Base-by-base conservation (phyloP, 805 yeast species). In the Metahyphopichia silvanorum region DNA sequence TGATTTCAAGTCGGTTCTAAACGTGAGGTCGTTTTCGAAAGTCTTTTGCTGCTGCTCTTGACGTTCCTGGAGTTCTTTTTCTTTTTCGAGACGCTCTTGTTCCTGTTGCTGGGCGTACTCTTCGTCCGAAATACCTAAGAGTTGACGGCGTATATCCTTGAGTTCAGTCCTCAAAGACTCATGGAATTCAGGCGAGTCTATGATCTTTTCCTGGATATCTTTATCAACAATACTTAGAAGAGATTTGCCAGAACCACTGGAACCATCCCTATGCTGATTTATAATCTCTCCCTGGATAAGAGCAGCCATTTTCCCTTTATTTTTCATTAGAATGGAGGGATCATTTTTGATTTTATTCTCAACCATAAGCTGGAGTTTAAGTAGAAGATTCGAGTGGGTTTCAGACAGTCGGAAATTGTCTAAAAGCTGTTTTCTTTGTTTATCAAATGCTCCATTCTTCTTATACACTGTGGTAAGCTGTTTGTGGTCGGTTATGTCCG, bases 211-310 rank as follows among this genome's bases (percentile, higher is more conserved):
- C 32, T 62, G 70, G 31, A 66, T 65, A 38, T 63, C 72, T 36
- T 59, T 62, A 33, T 67, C 72, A 11, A 66, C 71, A 16, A 66
- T 63, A 30, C 60, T 56, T 17, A 67, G 43, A 13, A 67, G 42
- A n/a, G 57, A 37, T 19, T 42, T 38, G 4, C 32, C 32, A 15
- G n/a, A 13, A 16, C 24, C 25, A 23, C n/a, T 33, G 32, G 13
- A 25, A 6, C 11, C 25, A 18, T 21, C 37, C 15, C 27, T 35
- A 30, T 51, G 55, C 30, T 53, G 48, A 39, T 48, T 47, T 33
- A 71, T 60, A 28, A 74, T 63, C 21, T 69, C 71, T 2, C 79
- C 76, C 42, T 74, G 79, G 2, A 75, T 67, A 37, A 74, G 47
- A 0, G 79, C 79, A 0, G 69, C 71, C 47, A 71, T 57, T 29